Conservation (phyloP, 2,329 filamentous ascomycete genomes). For the Coleophoma cylindrospora region DNA sequence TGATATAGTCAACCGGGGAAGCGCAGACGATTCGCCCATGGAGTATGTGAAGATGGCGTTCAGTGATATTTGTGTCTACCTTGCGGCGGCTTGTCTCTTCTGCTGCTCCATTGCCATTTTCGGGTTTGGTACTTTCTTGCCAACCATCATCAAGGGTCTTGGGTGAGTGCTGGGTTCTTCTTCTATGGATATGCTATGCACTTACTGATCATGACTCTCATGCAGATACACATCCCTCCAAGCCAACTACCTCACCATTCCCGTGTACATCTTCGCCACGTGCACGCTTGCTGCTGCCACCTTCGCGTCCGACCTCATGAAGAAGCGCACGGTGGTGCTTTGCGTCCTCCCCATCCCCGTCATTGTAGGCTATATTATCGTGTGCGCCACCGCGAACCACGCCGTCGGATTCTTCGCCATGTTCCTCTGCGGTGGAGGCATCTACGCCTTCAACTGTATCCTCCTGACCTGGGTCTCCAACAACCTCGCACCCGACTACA, state of each 20-base stretch:
- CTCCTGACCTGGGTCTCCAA: not conserved
- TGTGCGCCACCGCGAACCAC: not conserved
- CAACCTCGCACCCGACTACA: not conserved
- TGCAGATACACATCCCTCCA: slow-evolving; percentile 1
- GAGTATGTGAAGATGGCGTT: not conserved
- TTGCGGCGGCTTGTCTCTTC: slow-evolving; percentile 4
- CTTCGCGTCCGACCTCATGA: not conserved
- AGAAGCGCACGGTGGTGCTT: not conserved
- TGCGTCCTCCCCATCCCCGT: not conserved
- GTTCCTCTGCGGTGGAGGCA: not conserved
- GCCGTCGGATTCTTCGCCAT: not conserved
- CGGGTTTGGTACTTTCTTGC: slow-evolving; percentile 28
- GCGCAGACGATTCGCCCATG: not conserved
- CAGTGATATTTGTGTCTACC: not conserved
- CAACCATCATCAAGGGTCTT: slow-evolving; percentile 12
- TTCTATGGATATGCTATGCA: not conserved
- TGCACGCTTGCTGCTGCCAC: not conserved
- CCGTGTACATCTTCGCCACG: slow-evolving; percentile 32
- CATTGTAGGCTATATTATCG: not conserved
- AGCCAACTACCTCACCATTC: slow-evolving; percentile 29
- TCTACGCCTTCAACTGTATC: not conserved
- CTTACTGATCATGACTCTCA: too few species aligned
- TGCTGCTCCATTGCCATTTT: slow-evolving; percentile 24
- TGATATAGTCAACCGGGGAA: not conserved
- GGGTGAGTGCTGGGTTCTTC: slow-evolving; percentile 23